A percentile compares a stretch with the other conserved stretches of the same genome.
These are phyloP conservation scores for Aureobasidium sp. DNA, from an alignment of 2,329 filamentous ascomycete genomes.

Conservation along the genomic window DNA sequence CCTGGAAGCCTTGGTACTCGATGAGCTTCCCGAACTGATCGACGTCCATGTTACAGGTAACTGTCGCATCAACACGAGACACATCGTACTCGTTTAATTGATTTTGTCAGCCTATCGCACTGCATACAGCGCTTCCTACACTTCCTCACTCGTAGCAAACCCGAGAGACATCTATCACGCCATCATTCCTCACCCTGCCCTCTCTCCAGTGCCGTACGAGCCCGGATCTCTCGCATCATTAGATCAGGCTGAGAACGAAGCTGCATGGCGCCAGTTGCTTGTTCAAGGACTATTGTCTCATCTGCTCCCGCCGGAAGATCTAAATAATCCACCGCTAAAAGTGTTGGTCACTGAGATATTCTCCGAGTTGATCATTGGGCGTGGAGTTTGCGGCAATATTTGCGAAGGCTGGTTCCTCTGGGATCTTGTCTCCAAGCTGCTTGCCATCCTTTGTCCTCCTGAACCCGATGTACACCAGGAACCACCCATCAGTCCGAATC, in stretches of 20 bases:
- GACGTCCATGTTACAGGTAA: constrained; percentile 73
- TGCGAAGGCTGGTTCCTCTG: constrained; percentile 85
- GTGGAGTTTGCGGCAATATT: constrained; percentile 67
- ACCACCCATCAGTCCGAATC: constrained; percentile 28
- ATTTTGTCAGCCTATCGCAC: constrained; percentile 58
- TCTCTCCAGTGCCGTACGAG: constrained; percentile 66
- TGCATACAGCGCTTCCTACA: constrained; percentile 51
- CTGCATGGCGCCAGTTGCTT: constrained; percentile 78
- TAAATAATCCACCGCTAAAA: constrained; percentile 78
- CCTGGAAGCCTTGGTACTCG: constrained; percentile 70
- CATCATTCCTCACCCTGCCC: constrained; percentile 68
- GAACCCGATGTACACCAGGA: constrained; percentile 18
- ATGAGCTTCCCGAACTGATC: constrained; percentile 78
- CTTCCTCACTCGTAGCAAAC: constrained; percentile 53
- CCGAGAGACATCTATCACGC: constrained; percentile 71
- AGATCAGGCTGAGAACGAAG: constrained; percentile 65
- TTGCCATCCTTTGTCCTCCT: constrained; percentile 34
- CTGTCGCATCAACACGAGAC: not conserved
- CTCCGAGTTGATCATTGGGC: constrained; percentile 81
- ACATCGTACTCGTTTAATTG: not conserved
- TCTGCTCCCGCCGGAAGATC: constrained; percentile 82
- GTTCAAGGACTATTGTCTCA: constrained; percentile 73
- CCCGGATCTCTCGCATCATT: constrained; percentile 34
- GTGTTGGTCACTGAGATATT: constrained; percentile 80
- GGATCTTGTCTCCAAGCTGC: constrained; percentile 70